Conservation (phyloP, 2,329 filamentous ascomycete genomes). For the Dryadomyces quercivorus region DNA sequence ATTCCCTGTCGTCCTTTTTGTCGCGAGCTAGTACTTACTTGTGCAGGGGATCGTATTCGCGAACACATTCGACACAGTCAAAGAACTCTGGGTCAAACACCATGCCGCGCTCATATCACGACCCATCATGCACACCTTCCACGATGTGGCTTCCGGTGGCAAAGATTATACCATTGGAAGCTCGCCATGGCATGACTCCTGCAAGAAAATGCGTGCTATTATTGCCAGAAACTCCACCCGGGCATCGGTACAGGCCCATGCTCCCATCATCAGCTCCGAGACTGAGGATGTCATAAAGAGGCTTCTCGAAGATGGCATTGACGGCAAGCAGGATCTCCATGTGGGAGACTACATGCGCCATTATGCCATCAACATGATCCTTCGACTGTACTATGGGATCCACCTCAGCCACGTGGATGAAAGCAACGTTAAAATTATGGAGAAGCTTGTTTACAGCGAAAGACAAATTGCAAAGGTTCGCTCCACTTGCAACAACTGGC, state of each 20-base stretch:
- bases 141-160: conserved; percentile 62
- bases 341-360: conserved; percentile 61
- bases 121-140: conserved; percentile 69
- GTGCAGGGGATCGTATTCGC: conserved; percentile 58
- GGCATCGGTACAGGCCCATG: conserved; percentile 56
- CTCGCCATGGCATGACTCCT: conserved; percentile 72
- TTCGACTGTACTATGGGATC: conserved; percentile 69
- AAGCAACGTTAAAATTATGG: conserved; percentile 38
- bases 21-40: neutral
- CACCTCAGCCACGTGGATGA: conserved; percentile 51
- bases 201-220: conserved; percentile 63
- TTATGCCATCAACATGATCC: conserved; percentile 62
- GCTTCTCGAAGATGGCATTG: conserved; percentile 47
- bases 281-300: conserved; percentile 60
- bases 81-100: conserved; percentile 64
- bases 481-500: conserved; percentile 58
- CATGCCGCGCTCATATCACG: conserved; percentile 67
- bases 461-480: conserved; percentile 63
- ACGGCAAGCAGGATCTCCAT: conserved; percentile 43
- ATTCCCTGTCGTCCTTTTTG: neutral
- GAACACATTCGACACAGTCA: conserved; percentile 64
- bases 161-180: conserved; percentile 75
- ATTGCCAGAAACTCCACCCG: conserved; percentile 68
- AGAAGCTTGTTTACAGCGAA: conserved; percentile 65
- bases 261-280: conserved; percentile 72